Percentiles rank a stretch among this genome's conserved stretches.
phyloP scores from a whole-genome alignment of 495 filamentous ascomycete genomes.

The Thozetella sp. region DNA sequence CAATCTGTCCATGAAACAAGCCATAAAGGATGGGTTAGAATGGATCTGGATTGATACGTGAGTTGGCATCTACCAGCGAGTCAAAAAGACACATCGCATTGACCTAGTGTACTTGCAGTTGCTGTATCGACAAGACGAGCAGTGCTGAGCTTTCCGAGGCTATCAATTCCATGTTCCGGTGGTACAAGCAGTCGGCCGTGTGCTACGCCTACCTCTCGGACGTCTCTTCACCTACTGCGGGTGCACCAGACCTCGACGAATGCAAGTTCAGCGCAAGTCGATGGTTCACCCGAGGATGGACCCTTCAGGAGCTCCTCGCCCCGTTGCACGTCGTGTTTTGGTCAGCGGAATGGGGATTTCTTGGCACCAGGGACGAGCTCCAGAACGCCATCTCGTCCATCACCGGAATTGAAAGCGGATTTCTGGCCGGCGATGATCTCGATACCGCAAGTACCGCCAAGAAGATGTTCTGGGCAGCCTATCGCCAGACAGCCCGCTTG shows the following conservation, averaged over 20 bases:
- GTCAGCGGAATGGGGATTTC: constrained; percentile 12
- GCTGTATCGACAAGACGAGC: too few relatives aligned
- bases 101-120: too few relatives aligned
- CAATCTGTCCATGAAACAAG: too few relatives aligned
- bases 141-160: too few relatives aligned
- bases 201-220: constrained; percentile 39
- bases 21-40: too few relatives aligned
- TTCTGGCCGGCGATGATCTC: constrained; percentile 10
- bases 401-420: constrained; percentile 16
- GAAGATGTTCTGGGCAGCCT: constrained; percentile 27
- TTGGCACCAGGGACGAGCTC: constrained; percentile 19
- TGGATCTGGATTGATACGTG: too few relatives aligned
- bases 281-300: constrained; percentile 42
- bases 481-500: constrained; percentile 17
- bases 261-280: constrained; percentile 12
- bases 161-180: too few relatives aligned
- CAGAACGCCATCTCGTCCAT: constrained; percentile 7
- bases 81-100: too few relatives aligned
- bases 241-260: neutral
- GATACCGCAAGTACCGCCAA: constrained; percentile 15
- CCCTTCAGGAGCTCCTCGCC: constrained; percentile 36
- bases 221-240: constrained; percentile 10
- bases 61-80: too few relatives aligned
- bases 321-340: constrained; percentile 19
- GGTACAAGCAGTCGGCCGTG: constrained; percentile 25